Conservation (phyloP, 768 basidiomycete genomes). For the Phylloporus sp. region DNA sequence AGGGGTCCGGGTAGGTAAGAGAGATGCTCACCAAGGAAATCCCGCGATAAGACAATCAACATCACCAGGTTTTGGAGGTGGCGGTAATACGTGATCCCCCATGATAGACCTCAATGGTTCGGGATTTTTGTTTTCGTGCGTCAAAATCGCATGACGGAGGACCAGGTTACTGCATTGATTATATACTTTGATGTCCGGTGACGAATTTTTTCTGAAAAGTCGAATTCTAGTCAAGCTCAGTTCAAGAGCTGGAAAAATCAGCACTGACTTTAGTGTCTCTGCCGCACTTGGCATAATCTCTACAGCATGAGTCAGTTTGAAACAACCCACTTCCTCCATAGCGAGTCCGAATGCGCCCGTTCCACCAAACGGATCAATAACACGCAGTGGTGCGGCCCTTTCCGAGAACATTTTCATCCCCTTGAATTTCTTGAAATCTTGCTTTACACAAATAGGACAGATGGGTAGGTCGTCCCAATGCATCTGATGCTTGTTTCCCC, state of each 20-base stretch:
- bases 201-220: slow-evolving; percentile 45
- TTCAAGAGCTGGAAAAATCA: not conserved
- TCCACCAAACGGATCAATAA: slow-evolving; percentile 44
- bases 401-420: slow-evolving; percentile 32
- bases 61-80: slow-evolving; percentile 46
- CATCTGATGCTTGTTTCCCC: slow-evolving; percentile 36
- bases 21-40: slow-evolving; percentile 63
- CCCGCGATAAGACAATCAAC: slow-evolving; percentile 65
- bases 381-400: slow-evolving; percentile 24
- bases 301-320: slow-evolving; percentile 60
- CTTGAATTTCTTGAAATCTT: slow-evolving; percentile 30
- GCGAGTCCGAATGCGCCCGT: slow-evolving; percentile 61
- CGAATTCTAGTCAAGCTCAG: slow-evolving; percentile 1
- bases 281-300: slow-evolving; percentile 79
- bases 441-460: slow-evolving; percentile 42
- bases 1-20: not conserved
- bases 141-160: slow-evolving; percentile 55
- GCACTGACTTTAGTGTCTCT: slow-evolving; percentile 53
- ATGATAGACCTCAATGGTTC: slow-evolving; percentile 38
- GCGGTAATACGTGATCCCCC: slow-evolving; percentile 40
- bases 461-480: slow-evolving; percentile 36
- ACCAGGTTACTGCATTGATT: slow-evolving; percentile 71
- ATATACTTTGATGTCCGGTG: slow-evolving; percentile 48
- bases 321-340: slow-evolving; percentile 49
- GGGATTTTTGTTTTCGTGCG: slow-evolving; percentile 38